A percentile compares a stretch with the other conserved stretches of the same genome.
Conservation (phyloP, 1,284 basidiomycete species). For the Cutaneotrichosporon curvatum region DNA sequence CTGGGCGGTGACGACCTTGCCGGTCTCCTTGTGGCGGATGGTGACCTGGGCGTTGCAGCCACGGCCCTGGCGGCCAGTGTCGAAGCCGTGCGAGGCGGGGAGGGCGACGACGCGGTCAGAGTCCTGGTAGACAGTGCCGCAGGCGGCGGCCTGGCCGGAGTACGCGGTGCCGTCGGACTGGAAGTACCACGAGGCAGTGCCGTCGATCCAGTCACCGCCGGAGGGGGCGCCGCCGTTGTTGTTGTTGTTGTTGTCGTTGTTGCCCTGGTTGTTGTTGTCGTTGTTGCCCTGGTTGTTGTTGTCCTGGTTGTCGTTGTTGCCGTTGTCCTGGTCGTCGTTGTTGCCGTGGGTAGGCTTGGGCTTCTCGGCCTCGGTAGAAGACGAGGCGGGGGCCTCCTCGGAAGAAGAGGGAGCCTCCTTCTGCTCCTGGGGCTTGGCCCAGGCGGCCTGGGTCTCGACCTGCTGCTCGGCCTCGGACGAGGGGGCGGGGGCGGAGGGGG, state of each 20-base stretch:
- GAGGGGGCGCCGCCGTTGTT: not conserved
- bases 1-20: conserved; percentile 51
- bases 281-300: not conserved
- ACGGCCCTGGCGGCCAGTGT: conserved; percentile 30
- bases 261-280: not conserved
- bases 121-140: conserved; percentile 56
- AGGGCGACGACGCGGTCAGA: conserved; percentile 60
- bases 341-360: too few species aligned
- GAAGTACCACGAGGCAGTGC: not conserved
- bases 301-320: too few species aligned
- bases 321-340: too few species aligned
- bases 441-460: not conserved
- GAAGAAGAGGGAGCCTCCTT: not conserved
- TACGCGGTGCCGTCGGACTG: conserved; percentile 53
- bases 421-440: conserved; percentile 2
- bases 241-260: not conserved
- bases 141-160: conserved; percentile 61
- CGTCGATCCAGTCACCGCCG: not conserved
- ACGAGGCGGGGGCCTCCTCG: not conserved
- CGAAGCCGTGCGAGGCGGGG: conserved; percentile 14
- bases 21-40: not conserved
- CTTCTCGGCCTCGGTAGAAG: not conserved
- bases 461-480: conserved; percentile 12
- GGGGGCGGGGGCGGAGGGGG: conserved; percentile 2
- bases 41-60: conserved; percentile 28